Evolutionary conservation across 2,329 filamentous ascomycete species (phyloP), one percentile per base, ranked within the genome.

Genomic region (Chaetomiaceae sp.): DNA sequence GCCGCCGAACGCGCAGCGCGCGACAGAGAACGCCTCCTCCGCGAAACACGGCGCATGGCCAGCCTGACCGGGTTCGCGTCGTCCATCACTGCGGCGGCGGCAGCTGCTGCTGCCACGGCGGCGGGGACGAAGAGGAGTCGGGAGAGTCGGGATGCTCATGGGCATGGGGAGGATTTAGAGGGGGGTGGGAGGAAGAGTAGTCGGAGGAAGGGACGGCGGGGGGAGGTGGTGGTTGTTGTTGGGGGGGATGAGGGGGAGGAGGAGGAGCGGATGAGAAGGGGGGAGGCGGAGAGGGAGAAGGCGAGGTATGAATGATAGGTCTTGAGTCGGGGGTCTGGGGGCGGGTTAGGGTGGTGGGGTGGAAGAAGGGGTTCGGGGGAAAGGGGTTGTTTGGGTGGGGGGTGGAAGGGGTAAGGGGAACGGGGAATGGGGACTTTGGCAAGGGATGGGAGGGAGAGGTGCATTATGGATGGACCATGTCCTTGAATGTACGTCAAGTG

Each of bases 1-100:
- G 84, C 85, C 1, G 71, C 83, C 0, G 85, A 89, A 66, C 80
- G 85, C 19, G 84, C 87, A 63, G 79, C 79, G 12, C 73, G 82
- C 14, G 78, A 85, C 61, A 75, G 83, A 40, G 83, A 86, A 65
- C 74, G 85, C 21, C 71, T 87, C 45, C 71, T 85, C 12, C 85
- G 83, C 61, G 85, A 89, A 66, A 80, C 82, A 34, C 82, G 87
- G 66, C 77, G 81, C 31, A 79, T 85, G 66, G 74, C 81, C 39
- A 73, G 78, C 38, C 64, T 82, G 46, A 66, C 72, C 2, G 53
- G 74, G 46, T 61, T 76, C 25, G 66, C 69, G 34, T 70, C n/a
- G n/a, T n/a, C n/a, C n/a, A n/a, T n/a, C n/a, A n/a, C n/a, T n/a
- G n/a, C n/a, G n/a, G n/a, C n/a, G n/a, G n/a, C n/a, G n/a, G n/a